Conservation (phyloP, 805 yeast genomes). For the Candida sonorensis region DNA sequence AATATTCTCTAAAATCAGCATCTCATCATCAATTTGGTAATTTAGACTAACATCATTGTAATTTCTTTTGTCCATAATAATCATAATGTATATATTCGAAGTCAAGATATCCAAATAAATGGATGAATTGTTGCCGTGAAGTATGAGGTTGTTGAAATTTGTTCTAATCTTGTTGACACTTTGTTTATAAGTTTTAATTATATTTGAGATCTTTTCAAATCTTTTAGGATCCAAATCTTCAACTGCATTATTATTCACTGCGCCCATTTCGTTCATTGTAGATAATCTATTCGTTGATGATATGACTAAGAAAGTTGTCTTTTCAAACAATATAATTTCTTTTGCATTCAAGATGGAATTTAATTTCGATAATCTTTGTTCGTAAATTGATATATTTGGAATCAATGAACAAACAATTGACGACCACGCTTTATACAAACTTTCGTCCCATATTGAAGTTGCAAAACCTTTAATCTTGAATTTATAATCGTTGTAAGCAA, state of each 20-base stretch:
- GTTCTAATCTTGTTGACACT: slow-evolving; percentile 83
- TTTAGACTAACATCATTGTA: slow-evolving; percentile 10
- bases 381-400: slow-evolving; percentile 81
- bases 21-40: slow-evolving; percentile 26
- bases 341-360: slow-evolving; percentile 73
- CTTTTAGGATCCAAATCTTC: slow-evolving; percentile 75
- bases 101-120: slow-evolving; percentile 30
- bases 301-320: slow-evolving; percentile 82
- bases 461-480: slow-evolving; percentile 81
- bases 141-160: slow-evolving; percentile 68
- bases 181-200: slow-evolving; percentile 90
- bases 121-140: slow-evolving; percentile 44
- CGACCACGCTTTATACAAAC: slow-evolving; percentile 95
- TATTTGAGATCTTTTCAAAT: slow-evolving; percentile 89
- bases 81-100: slow-evolving; percentile 31
- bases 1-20: slow-evolving; percentile 27
- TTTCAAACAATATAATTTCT: slow-evolving; percentile 87
- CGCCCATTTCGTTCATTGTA: background rate
- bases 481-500: slow-evolving; percentile 51
- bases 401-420: slow-evolving; percentile 90
- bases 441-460: slow-evolving; percentile 96
- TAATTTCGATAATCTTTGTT: slow-evolving; percentile 65
- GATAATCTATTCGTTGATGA: slow-evolving; percentile 42
- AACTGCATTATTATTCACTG: background rate
- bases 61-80: slow-evolving; percentile 27